Conservation (phyloP, 2,329 filamentous ascomycete species). For the Colletotrichum sp. region DNA sequence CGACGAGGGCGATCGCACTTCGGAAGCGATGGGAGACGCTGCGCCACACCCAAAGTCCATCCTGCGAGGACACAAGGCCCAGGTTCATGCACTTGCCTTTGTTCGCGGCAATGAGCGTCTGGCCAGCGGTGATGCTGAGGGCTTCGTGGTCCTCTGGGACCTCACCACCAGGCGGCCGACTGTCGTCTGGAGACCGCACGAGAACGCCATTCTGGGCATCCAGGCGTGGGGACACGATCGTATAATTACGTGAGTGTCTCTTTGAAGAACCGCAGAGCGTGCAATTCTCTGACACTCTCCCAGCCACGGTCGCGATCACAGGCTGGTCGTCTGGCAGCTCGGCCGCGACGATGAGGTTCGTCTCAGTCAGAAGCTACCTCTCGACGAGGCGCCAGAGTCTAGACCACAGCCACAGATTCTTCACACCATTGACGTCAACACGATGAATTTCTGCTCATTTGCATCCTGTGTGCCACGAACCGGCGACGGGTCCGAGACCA, state of each 20-base stretch:
- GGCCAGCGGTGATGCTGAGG: slow-evolving; percentile 86
- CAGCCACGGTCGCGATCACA: slow-evolving; percentile 91
- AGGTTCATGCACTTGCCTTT: slow-evolving; percentile 80
- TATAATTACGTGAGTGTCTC: slow-evolving; percentile 77
- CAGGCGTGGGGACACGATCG: slow-evolving; percentile 73
- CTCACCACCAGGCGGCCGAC: slow-evolving; percentile 79
- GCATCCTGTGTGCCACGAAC: slow-evolving; percentile 54
- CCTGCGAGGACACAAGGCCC: slow-evolving; percentile 82
- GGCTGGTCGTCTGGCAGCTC: slow-evolving; percentile 84
- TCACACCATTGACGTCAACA: slow-evolving; percentile 84
- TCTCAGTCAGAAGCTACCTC: slow-evolving; percentile 73
- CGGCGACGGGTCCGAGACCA: background rate
- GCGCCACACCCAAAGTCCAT: slow-evolving; percentile 62
- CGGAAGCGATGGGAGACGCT: slow-evolving; percentile 27
- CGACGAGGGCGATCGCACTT: background rate
- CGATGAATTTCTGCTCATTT: slow-evolving; percentile 94
- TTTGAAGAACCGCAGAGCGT: background rate
- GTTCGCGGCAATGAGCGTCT: slow-evolving; percentile 76
- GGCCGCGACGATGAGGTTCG: slow-evolving; percentile 61
- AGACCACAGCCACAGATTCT: slow-evolving; percentile 82
- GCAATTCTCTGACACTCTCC: background rate
- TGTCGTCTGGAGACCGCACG: slow-evolving; percentile 87
- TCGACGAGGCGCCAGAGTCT: slow-evolving; percentile 60
- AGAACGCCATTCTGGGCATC: slow-evolving; percentile 76
- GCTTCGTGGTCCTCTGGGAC: slow-evolving; percentile 88